Evolutionary conservation across 2,329 filamentous ascomycete species (phyloP).

Genomic region (Stachybotrys chartarum): DNA sequence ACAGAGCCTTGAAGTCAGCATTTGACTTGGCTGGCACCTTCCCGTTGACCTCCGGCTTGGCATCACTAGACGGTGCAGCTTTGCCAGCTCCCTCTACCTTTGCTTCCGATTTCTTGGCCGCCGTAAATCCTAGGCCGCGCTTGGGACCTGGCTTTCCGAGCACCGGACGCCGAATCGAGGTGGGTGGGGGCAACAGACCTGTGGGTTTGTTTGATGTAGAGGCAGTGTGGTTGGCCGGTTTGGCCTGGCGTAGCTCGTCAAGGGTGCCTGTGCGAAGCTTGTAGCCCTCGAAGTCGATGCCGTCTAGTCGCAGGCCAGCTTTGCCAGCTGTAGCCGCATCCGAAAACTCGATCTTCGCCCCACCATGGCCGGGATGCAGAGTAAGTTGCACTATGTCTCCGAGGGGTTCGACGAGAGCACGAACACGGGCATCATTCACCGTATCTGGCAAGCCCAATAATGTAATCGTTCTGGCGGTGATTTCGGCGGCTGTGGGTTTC

Average conservation of each 20-base stretch:
- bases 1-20: slow-evolving; percentile 51
- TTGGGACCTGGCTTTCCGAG: slow-evolving; percentile 32
- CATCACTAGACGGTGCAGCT: neutral
- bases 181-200: slow-evolving; percentile 36
- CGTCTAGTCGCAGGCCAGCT: slow-evolving; percentile 54
- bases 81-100: neutral
- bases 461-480: slow-evolving; percentile 64
- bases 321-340: slow-evolving; percentile 65
- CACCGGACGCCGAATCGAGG: slow-evolving; percentile 32
- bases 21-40: slow-evolving; percentile 39
- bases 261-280: slow-evolving; percentile 47
- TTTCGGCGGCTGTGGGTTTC: slow-evolving; percentile 38
- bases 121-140: slow-evolving; percentile 35
- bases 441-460: slow-evolving; percentile 87
- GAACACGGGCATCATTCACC: slow-evolving; percentile 79
- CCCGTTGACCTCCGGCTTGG: slow-evolving; percentile 19
- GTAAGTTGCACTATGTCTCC: slow-evolving; percentile 69
- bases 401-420: slow-evolving; percentile 61
- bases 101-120: slow-evolving; percentile 12
- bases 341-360: slow-evolving; percentile 77
- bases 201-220: slow-evolving; percentile 29
- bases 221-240: slow-evolving; percentile 26
- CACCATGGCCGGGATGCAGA: slow-evolving; percentile 73
- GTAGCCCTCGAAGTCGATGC: slow-evolving; percentile 45
- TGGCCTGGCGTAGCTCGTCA: slow-evolving; percentile 47